These are phyloP conservation scores for Aspergillus floridensis DNA, from an alignment of 2,329 filamentous ascomycete genomes.

Conservation along the genomic window DNA sequence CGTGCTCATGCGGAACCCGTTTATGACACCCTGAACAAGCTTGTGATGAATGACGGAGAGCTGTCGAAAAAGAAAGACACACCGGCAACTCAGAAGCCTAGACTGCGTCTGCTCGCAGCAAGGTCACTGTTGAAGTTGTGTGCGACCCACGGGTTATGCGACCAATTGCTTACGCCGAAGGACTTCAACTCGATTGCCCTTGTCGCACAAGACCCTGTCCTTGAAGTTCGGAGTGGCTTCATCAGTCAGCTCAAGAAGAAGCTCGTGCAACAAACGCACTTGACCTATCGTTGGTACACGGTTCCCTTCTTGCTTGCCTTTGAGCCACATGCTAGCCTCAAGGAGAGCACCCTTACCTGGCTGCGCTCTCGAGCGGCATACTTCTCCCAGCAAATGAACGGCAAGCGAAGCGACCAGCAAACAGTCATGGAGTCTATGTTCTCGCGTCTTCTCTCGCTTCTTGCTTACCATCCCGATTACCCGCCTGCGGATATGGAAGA, in stretches of 20 bases:
- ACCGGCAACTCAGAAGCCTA: conserved; percentile 72
- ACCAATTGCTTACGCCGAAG: conserved; percentile 67
- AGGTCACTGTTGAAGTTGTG: conserved; percentile 82
- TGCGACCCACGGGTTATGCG: conserved; percentile 66
- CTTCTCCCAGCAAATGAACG: conserved; percentile 51
- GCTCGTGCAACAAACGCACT: conserved; percentile 55
- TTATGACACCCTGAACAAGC: conserved; percentile 73
- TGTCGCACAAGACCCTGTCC: conserved; percentile 73
- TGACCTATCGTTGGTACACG: conserved; percentile 83
- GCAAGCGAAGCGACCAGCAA: conserved; percentile 46
- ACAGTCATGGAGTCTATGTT: conserved; percentile 77
- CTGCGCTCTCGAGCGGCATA: conserved; percentile 74
- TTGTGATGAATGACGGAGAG: conserved; percentile 75
- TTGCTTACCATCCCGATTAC: conserved; percentile 94
- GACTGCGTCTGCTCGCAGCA: conserved; percentile 78
- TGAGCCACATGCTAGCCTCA: conserved; percentile 74
- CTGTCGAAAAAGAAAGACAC: conserved; percentile 73
- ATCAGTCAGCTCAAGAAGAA: conserved; percentile 80
- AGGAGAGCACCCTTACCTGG: conserved; percentile 79
- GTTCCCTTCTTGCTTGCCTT: conserved; percentile 89
- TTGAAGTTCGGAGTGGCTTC: conserved; percentile 74
- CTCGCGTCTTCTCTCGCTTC: conserved; percentile 76
- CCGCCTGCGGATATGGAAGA: conserved; percentile 38
- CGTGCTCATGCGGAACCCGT: conserved; percentile 61
- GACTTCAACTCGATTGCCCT: conserved; percentile 81